Evolutionary conservation across 768 basidiomycete species (phyloP), one percentile per base, ranked within the genome.

Genomic region (Suillus variegatus): DNA sequence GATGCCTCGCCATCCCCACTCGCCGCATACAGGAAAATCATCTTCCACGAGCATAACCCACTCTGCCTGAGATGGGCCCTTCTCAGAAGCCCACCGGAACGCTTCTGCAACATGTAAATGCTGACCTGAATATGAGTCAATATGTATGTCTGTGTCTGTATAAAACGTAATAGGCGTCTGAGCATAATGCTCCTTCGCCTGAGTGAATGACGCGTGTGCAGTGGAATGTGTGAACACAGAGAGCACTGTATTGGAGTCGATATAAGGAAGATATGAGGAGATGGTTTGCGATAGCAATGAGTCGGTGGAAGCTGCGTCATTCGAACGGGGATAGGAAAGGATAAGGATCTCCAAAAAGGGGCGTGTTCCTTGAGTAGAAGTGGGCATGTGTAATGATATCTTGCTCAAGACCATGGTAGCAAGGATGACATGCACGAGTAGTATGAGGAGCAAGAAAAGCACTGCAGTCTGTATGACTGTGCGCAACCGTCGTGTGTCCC

Each of bases 31-130:
- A 0, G 81, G 81, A 55, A 82, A 82, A 66, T 83, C 81, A 66
- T 83, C 81, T 62, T 82, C 81, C 36, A 80, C 71, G 14, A 82
- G 71, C 77, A 81, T 81, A 5, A 82, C 66, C 80, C 80, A 82
- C 63, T 82, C 80, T 16, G 79, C 74, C 44, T 66, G 64, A n/a
- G 18, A 38, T 1, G 65, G 41, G 6, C 65, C 64, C 47, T 64
- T 70, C 51, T 71, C 71, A 41, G 58, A 41, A 64, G 71, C 66
- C 82, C 80, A 82, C 35, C 76, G 65, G 47, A 82, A 76, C 5
- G 80, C 80, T 55, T 83, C 81, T 9, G 79, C 74, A 40, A 79
- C 73, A 67, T 82, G 82, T 40, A 82, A 71, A 63, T 81, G 74
- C 55, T 83, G 82, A 0, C 77, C 78, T 20, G 70, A 56, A 20